Conservation (phyloP, 805 yeast genomes). For the Wickerhamomyces hampshirensis region DNA sequence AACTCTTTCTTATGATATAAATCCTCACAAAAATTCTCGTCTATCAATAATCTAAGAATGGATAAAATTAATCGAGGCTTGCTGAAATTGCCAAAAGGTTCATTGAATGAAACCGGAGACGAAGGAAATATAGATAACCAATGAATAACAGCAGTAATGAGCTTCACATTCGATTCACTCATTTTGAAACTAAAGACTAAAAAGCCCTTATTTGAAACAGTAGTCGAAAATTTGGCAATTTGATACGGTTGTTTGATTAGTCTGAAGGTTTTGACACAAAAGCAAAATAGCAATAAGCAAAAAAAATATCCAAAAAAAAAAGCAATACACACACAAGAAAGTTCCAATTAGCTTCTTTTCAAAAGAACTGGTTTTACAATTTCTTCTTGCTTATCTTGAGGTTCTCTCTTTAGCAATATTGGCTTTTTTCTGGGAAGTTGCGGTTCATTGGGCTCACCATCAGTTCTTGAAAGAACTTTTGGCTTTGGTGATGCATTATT, state of each 20-base stretch:
- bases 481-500: constrained; percentile 4
- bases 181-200: not conserved
- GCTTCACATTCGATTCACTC: not conserved
- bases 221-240: too few relatives aligned
- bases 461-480: too few relatives aligned
- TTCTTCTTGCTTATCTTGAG: not conserved
- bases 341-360: too few relatives aligned
- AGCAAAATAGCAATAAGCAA: constrained; percentile 1
- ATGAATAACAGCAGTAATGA: constrained; percentile 4
- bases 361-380: too few relatives aligned
- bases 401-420: constrained; percentile 3
- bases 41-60: constrained; percentile 1
- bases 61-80: constrained; percentile 23
- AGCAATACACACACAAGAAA: too few relatives aligned
- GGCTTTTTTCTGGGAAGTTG: too few relatives aligned
- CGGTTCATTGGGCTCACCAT: too few relatives aligned
- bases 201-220: too few relatives aligned
- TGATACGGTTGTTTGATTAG: too few relatives aligned
- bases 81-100: constrained; percentile 14
- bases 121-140: constrained; percentile 5
- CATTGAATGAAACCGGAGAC: constrained; percentile 3
- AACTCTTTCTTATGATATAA: too few relatives aligned
- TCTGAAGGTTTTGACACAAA: too few relatives aligned
- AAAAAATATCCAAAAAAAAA: not conserved
- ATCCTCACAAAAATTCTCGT: constrained; percentile 3